Evolutionary conservation across 2,329 filamentous ascomycete genomes (phyloP), one percentile per base, ranked within the genome.

Genomic region (Aspergillus unguis): DNA sequence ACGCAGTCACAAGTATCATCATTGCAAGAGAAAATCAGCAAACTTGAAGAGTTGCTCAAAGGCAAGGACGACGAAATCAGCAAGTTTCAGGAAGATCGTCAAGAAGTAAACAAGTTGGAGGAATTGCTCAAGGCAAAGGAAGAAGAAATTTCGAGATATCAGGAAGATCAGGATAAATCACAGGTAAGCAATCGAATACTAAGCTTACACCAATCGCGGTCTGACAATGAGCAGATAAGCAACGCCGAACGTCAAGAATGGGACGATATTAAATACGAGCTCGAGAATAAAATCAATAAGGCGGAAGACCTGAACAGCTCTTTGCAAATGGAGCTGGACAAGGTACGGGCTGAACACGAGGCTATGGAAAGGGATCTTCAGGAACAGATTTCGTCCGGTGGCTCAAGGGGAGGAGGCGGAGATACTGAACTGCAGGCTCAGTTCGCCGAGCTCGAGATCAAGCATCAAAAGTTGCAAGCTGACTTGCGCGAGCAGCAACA

Each of bases 261-360:
- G 78, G 66, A 82, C 17, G 80, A 87, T 48, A 65, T 88, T 31
- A 85, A 85, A 43, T 71, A 77, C 37, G 80, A 82, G 32, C 76
- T 96, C 32, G 90, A 95, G 69, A 81, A 76, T 58, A 90, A 88
- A 70, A 76, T 96, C 28, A 78, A 82, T 4, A 83, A 92, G 60
- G 87, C 88, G 2, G 84, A 92, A 66, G 84, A 79, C 52, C 74
- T 92, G n/a, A 94, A 92, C 61, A 83, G 84, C n/a, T 85, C 85
- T 2, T 75, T 97, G 50, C 86, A 89, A 65, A 79, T 85, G 42
- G 90, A 96, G 66, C 76, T 97, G 29, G 87, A 94, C 44, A 82
- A 82, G 46, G 74, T 92, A 54, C 84, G 86, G 54, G 79, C 79
- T 44, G 85, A 90, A 37, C 88, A 91, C 55, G 80, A 82, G 2